Conservation (phyloP, 495 filamentous ascomycete genomes). For the Podospora didyma region DNA sequence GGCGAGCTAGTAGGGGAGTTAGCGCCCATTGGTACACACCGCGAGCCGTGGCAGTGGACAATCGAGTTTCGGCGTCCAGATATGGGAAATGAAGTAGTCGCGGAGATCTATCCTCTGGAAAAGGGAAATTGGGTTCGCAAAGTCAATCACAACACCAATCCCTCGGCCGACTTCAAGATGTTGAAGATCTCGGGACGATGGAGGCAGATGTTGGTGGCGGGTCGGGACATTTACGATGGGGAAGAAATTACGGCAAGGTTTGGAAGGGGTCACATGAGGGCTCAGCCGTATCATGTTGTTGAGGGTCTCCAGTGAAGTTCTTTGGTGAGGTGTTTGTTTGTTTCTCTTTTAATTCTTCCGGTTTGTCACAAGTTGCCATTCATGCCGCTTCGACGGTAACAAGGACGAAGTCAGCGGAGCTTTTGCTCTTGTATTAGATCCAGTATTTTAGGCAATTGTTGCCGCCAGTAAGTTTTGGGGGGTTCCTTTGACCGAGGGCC, state of each 20-base stretch:
- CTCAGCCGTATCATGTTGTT: slow-evolving; percentile 17
- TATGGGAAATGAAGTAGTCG: slow-evolving; percentile 17
- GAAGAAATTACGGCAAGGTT: slow-evolving; percentile 28
- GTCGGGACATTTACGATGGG: slow-evolving; percentile 19
- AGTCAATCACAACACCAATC: slow-evolving; percentile 18
- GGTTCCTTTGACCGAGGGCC: too few species aligned
- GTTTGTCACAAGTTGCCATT: too few species aligned
- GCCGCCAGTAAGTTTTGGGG: too few species aligned
- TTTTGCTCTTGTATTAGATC: too few species aligned
- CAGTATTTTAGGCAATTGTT: too few species aligned
- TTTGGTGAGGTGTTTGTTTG: background rate
- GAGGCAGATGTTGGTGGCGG: slow-evolving; percentile 20
- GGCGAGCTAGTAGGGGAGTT: slow-evolving; percentile 30
- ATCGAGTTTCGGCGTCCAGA: slow-evolving; percentile 23
- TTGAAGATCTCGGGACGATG: slow-evolving; percentile 25
- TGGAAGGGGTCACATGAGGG: slow-evolving; percentile 18
- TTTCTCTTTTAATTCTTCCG: background rate
- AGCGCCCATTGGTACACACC: slow-evolving; percentile 15
- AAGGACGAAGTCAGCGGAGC: too few species aligned
- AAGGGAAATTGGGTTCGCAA: slow-evolving; percentile 32
- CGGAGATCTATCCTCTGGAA: slow-evolving; percentile 22
- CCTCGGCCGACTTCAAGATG: slow-evolving; percentile 15
- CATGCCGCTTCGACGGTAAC: too few species aligned
- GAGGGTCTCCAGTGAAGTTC: slow-evolving; percentile 16
- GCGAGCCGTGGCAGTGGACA: slow-evolving; percentile 17